Percentiles rank a stretch among this genome's conserved stretches.
These are phyloP conservation scores for Metschnikowia lachancei DNA, from an alignment of 805 yeast genomes.

Conservation along the genomic window DNA sequence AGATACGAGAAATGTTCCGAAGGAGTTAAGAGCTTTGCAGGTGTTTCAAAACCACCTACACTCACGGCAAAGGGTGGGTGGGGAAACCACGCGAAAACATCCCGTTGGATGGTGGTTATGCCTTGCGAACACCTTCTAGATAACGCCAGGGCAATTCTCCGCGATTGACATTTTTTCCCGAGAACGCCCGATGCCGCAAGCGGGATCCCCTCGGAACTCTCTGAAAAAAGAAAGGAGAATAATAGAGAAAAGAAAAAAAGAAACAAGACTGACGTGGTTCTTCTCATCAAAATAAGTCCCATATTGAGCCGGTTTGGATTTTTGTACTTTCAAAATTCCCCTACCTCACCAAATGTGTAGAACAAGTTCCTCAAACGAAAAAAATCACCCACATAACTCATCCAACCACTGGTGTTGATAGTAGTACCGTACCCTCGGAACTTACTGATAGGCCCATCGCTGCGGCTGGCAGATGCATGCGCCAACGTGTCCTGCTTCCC, in stretches of 20 bases:
- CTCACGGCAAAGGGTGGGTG: no score
- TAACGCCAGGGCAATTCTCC: background rate
- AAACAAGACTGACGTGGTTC: no score
- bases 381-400: no score
- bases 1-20: background rate
- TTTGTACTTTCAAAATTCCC: no score
- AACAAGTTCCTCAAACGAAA: no score
- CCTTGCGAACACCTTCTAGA: background rate
- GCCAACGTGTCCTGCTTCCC: conserved; percentile 1
- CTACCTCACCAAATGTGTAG: no score
- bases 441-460: background rate
- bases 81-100: no score
- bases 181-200: conserved; percentile 9
- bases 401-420: background rate
- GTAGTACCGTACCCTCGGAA: conserved; percentile 4
- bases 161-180: conserved; percentile 4
- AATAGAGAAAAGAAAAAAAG: background rate
- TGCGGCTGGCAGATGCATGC: background rate
- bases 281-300: no score
- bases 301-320: no score
- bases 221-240: background rate
- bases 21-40: background rate
- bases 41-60: background rate
- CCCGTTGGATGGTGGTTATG: background rate
- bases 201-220: conserved; percentile 9